Conservation (phyloP, 768 basidiomycete genomes). For the Suillus occidentalis region DNA sequence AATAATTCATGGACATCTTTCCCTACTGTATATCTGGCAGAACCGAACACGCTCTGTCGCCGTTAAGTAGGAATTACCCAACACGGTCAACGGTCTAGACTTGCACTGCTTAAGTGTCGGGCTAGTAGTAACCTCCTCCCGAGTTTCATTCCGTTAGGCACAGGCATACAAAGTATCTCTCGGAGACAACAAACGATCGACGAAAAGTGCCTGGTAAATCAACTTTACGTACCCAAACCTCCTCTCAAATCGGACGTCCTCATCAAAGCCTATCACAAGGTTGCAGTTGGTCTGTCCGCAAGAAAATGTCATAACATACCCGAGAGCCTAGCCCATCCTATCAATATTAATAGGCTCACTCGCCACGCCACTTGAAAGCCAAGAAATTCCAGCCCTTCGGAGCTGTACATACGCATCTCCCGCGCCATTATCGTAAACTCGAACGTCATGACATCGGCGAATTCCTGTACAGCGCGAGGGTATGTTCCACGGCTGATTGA, state of each 20-base stretch:
- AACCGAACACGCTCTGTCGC: not conserved
- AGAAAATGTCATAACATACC: not conserved
- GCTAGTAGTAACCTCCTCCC: not conserved
- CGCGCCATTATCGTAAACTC: not conserved
- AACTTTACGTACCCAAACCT: not conserved
- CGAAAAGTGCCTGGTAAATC: slow-evolving; percentile 7
- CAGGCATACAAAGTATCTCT: not conserved
- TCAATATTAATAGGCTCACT: not conserved
- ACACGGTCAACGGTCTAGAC: not conserved
- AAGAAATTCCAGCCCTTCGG: not conserved
- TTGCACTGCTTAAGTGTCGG: not conserved
- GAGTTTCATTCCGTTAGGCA: slow-evolving; percentile 10
- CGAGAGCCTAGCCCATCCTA: not conserved
- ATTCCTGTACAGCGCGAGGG: not conserved
- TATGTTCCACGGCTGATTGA: not conserved
- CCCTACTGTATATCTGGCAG: not conserved
- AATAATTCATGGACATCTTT: not conserved
- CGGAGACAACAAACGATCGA: slow-evolving; percentile 9
- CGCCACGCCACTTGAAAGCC: not conserved
- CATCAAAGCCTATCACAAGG: not conserved
- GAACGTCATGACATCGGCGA: not conserved
- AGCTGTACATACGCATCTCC: slow-evolving; percentile 1
- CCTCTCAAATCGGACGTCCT: not conserved
- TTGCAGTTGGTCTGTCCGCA: not conserved
- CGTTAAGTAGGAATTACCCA: slow-evolving; percentile 1